Base-by-base conservation (phyloP, 2,329 filamentous ascomycete species). In the Aspergillus fijiensis region DNA sequence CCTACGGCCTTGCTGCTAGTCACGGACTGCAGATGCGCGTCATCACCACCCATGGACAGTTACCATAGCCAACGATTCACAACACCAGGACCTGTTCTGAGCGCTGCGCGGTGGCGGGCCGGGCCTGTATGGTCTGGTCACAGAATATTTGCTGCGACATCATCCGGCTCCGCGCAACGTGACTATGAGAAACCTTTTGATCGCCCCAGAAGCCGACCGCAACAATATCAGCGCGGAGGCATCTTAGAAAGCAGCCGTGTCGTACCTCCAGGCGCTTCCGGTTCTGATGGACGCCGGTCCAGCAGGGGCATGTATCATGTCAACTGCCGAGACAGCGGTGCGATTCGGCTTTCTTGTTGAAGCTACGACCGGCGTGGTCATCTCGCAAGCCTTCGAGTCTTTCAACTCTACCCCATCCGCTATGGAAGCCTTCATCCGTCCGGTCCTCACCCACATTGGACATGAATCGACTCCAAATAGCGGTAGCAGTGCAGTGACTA, bases 61-160 rank as follows among this genome's bases (percentile, higher is more conserved):
- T 80, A 23, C 69, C 3, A 77, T 79, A 1, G 65, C 63, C 2
- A 69, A 66, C 23, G 49, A 61, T 12, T 47, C 79, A 76, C 27
- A 79, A 73, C 58, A 74, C 71, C 21, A 62, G 70, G 82, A 84
- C 59, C 69, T 85, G 5, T 84, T 79, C 71, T 84, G 80, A 79
- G 82, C 81, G 1, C 69, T 84, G 27, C 73, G 79, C 14, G 82
- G 82, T 23, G 81, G 77, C 11, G 80, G 80, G 27, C 74, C 74
- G 14, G 68, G 67, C 6, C 58, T 61, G n/a, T 69, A 63, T 25
- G 66, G 66, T 1, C 57, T 63, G 2, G 57, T 68, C 12, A 66
- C 64, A 3, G 66, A 70, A n/a, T 69, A 61, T n/a, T 12, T 35
- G 33, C 33, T 35, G 33, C 33, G 33, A 16, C 14, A 35, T 16